phyloP scores from a whole-genome alignment of 2,329 filamentous ascomycete genomes.

The Cladobotryum protrusum region DNA sequence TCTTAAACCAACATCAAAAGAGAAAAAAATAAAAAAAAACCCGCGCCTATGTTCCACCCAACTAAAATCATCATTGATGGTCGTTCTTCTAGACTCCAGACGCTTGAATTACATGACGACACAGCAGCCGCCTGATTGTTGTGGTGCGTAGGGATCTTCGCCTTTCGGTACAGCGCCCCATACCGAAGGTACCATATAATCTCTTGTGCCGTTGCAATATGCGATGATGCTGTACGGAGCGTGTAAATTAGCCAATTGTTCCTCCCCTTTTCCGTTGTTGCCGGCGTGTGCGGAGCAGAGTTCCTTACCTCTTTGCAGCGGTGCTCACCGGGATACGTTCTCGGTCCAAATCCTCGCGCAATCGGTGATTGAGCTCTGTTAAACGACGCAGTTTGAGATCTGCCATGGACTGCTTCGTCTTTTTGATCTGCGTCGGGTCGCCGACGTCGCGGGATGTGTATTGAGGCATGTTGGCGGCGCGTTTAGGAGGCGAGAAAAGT shows the following conservation, averaged over 20 bases:
- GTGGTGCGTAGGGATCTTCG: conserved; percentile 97
- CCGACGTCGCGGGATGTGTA: conserved; percentile 62
- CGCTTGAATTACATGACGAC: conserved; percentile 68
- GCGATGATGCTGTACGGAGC: conserved; percentile 72
- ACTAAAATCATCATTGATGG: conserved; percentile 22
- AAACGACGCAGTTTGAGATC: conserved; percentile 94
- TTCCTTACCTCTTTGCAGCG: conserved; percentile 74
- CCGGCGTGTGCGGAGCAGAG: background rate
- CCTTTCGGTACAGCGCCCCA: conserved; percentile 93
- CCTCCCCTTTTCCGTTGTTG: background rate
- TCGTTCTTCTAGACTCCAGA: conserved; percentile 5
- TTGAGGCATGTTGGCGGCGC: conserved; percentile 49
- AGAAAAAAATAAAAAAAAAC: conserved; percentile 16
- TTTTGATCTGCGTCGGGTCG: conserved; percentile 65
- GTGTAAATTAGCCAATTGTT: conserved; percentile 3
- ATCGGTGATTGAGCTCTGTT: conserved; percentile 91
- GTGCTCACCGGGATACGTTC: conserved; percentile 94
- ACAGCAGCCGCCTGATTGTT: conserved; percentile 90
- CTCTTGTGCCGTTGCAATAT: conserved; percentile 95
- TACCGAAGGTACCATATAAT: conserved; percentile 97
- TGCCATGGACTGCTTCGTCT: conserved; percentile 99
- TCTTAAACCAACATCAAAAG: conserved; percentile 19
- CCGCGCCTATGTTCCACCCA: conserved; percentile 6
- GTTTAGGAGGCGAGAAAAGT: conserved; percentile 5
- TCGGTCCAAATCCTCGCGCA: conserved; percentile 92